Evolutionary conservation across 495 filamentous ascomycete genomes (phyloP).

Genomic region (Cryomyces antarcticus): DNA sequence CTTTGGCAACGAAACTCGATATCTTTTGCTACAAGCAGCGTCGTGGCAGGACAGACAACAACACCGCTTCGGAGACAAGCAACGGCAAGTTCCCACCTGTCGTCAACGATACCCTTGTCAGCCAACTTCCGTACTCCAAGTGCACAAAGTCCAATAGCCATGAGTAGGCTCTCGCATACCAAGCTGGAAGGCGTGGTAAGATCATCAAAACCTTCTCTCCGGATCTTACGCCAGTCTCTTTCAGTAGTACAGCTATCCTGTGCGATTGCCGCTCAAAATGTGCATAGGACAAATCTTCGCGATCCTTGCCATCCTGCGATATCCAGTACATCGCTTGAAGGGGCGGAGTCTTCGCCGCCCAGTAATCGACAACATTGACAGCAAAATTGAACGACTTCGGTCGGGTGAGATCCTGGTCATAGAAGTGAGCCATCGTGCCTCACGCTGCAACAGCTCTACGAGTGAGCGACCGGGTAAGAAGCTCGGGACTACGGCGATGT

Average conservation of each 20-base stretch:
- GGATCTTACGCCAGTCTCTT: neutral
- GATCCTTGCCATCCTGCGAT: neutral
- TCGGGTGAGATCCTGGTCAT: constrained; percentile 1
- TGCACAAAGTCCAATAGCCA: neutral
- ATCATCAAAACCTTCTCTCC: constrained; percentile 7
- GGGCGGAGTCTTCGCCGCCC: constrained; percentile 3
- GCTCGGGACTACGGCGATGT: too few relatives aligned
- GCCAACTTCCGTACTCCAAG: neutral
- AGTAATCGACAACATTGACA: constrained; percentile 8
- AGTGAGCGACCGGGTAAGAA: too few relatives aligned
- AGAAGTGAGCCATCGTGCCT: constrained; percentile 4
- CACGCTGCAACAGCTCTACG: too few relatives aligned
- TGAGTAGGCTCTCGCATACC: neutral
- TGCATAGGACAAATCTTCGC: constrained; percentile 3
- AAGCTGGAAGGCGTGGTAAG: constrained; percentile 5
- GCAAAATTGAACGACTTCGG: constrained; percentile 9
- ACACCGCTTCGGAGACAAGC: constrained; percentile 4
- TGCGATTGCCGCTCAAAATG: constrained; percentile 8
- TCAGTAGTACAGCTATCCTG: constrained; percentile 3
- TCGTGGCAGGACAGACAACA: constrained; percentile 8
- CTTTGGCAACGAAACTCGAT: constrained; percentile 6
- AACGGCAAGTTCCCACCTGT: constrained; percentile 6
- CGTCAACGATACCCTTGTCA: neutral
- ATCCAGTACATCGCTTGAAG: constrained; percentile 6
- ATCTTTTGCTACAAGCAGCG: constrained; percentile 8